Evolutionary conservation across 257 asterid genomes (phyloP).

Genomic region (Marsdenia floribunda): DNA sequence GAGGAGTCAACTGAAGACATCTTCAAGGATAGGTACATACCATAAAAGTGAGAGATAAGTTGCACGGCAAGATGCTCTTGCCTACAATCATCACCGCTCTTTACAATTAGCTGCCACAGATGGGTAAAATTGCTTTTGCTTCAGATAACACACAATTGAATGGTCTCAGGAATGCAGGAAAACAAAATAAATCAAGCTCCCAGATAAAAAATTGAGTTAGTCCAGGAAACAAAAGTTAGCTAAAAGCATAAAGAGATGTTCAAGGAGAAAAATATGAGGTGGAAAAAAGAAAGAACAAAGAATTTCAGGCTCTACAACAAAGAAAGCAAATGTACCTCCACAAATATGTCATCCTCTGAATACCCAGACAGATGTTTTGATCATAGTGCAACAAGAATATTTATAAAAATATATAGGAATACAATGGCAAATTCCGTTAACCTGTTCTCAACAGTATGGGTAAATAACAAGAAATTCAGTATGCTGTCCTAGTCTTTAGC

Average conservation of each 20-base stretch:
- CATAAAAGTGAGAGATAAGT: slow-evolving; percentile 53
- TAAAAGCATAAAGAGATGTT: not conserved
- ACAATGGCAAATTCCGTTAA: not conserved
- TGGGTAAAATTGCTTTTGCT: slow-evolving; percentile 11
- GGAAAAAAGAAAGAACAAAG: not conserved
- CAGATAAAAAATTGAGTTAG: not conserved
- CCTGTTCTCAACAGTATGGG: not conserved
- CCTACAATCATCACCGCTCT: slow-evolving; percentile 56
- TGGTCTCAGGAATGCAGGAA: not conserved
- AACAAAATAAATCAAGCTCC: slow-evolving; percentile 4
- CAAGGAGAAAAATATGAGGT: not conserved
- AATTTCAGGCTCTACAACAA: not conserved
- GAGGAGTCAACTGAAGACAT: not conserved
- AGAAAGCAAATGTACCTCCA: not conserved
- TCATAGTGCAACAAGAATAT: not conserved
- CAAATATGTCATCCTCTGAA: not conserved
- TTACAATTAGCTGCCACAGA: slow-evolving; percentile 37
- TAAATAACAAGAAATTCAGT: not conserved
- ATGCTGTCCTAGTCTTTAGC: not conserved
- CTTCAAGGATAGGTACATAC: slow-evolving; percentile 22
- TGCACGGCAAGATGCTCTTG: slow-evolving; percentile 60
- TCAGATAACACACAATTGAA: slow-evolving; percentile 1
- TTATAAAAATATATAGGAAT: not conserved
- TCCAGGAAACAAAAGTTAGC: not conserved
- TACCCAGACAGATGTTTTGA: not conserved